These are phyloP conservation scores for Gaeumannomyces sp. DNA, from an alignment of 2,329 filamentous ascomycete species.

Conservation along the genomic window DNA sequence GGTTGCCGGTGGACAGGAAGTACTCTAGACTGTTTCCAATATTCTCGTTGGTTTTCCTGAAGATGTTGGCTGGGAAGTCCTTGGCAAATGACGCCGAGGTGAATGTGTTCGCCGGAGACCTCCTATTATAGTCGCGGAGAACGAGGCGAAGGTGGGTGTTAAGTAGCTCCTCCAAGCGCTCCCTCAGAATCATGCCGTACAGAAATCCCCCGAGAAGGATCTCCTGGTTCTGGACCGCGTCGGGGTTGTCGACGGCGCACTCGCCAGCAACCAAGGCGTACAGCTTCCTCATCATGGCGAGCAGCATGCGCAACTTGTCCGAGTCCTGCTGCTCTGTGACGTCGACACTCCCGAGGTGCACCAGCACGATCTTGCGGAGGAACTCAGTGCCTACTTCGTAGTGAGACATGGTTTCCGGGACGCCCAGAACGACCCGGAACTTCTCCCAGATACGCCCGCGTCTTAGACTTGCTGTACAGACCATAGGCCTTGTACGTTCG, in stretches of 20 bases:
- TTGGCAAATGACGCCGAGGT: conserved; percentile 69
- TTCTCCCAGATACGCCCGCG: conserved; percentile 82
- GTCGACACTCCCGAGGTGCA: conserved; percentile 80
- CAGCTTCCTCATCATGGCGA: conserved; percentile 95
- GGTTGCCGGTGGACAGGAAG: conserved; percentile 91
- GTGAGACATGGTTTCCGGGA: conserved; percentile 77
- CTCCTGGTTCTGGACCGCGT: conserved; percentile 95
- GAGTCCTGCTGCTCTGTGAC: conserved; percentile 78
- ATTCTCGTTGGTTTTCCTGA: conserved; percentile 80
- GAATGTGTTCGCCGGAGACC: conserved; percentile 61
- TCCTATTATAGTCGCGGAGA: conserved; percentile 52
- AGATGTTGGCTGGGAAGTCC: conserved; percentile 73
- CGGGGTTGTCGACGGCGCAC: conserved; percentile 89
- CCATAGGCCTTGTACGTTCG: conserved; percentile 90
- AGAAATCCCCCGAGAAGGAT: conserved; percentile 88
- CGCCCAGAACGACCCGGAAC: conserved; percentile 80
- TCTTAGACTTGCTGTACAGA: conserved; percentile 75
- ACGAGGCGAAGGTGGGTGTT: conserved; percentile 43
- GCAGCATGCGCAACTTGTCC: conserved; percentile 88
- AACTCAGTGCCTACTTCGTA: conserved; percentile 91
- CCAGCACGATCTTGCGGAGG: conserved; percentile 79
- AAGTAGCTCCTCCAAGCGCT: conserved; percentile 86
- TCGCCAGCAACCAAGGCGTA: conserved; percentile 91
- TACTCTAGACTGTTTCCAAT: conserved; percentile 85
- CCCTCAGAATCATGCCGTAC: conserved; percentile 93